Conservation (phyloP, 352 stramenopile genomes). For the Pythium pyrilobum region DNA sequence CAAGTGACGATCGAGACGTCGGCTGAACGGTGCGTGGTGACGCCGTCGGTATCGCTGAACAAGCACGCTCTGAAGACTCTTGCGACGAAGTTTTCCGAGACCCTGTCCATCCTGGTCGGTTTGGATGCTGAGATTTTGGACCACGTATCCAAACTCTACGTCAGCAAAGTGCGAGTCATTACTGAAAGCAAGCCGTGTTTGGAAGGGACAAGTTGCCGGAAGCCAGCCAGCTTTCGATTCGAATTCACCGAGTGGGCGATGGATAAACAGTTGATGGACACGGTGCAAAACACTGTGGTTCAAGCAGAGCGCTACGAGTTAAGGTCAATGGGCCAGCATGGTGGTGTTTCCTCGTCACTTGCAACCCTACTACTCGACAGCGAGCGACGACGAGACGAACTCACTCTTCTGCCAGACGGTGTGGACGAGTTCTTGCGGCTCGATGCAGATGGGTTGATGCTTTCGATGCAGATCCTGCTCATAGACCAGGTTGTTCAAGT, state of each 20-base stretch:
- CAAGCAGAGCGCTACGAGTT: slow-evolving; percentile 73
- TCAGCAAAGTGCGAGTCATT: slow-evolving; percentile 64
- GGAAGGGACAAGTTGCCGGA: slow-evolving; percentile 66
- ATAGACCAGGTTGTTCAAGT: slow-evolving; percentile 73
- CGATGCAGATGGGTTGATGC: slow-evolving; percentile 58
- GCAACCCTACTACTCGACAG: slow-evolving; percentile 11
- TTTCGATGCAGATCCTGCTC: slow-evolving; percentile 77
- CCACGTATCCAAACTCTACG: slow-evolving; percentile 69
- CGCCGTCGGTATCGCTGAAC: slow-evolving; percentile 56
- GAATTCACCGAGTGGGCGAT: slow-evolving; percentile 84
- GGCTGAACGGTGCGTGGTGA: slow-evolving; percentile 45
- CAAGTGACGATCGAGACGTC: slow-evolving; percentile 40
- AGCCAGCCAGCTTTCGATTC: slow-evolving; percentile 63
- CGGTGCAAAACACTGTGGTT: slow-evolving; percentile 53
- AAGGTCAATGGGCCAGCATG: slow-evolving; percentile 51
- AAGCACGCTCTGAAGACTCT: slow-evolving; percentile 56
- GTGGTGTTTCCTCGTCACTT: slow-evolving; percentile 37
- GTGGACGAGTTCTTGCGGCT: slow-evolving; percentile 64
- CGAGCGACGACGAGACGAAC: slow-evolving; percentile 10
- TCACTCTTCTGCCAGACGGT: slow-evolving; percentile 14
- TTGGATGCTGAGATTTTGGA: slow-evolving; percentile 74
- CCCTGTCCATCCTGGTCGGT: slow-evolving; percentile 68
- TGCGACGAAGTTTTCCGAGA: slow-evolving; percentile 79
- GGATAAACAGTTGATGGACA: slow-evolving; percentile 59
- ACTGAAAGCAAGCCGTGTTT: slow-evolving; percentile 64